Conservation (phyloP, 2,329 filamentous ascomycete genomes). For the Dothidotthia symphoricarpi region DNA sequence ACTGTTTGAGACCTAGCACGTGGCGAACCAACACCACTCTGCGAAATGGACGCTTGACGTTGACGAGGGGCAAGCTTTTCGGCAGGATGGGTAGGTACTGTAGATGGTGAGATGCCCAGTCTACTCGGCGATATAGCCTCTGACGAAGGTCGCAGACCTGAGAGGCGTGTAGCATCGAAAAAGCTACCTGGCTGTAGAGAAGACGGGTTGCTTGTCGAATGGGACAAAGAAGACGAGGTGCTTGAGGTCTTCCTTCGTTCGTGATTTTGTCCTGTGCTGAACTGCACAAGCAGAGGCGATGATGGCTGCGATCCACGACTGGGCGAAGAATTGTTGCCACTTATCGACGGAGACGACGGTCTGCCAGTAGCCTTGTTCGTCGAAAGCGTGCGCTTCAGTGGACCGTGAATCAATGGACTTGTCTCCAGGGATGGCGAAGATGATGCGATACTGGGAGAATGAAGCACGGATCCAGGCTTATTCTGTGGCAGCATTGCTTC, state of each 20-base stretch:
- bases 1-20: constrained; percentile 85
- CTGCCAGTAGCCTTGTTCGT: constrained; percentile 70
- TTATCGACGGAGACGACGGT: constrained; percentile 82
- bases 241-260: constrained; percentile 92
- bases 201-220: constrained; percentile 62
- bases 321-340: constrained; percentile 80
- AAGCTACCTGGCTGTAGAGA: constrained; percentile 69
- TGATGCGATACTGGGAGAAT: constrained; percentile 50
- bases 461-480: constrained; percentile 46
- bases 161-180: constrained; percentile 67
- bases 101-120: constrained; percentile 48
- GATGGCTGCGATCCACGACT: constrained; percentile 81
- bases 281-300: constrained; percentile 92
- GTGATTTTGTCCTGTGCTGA: constrained; percentile 77
- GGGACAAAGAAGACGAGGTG: constrained; percentile 78
- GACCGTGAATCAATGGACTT: constrained; percentile 77
- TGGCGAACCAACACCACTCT: constrained; percentile 48
- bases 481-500: constrained; percentile 76
- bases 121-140: constrained; percentile 57
- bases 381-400: constrained; percentile 78
- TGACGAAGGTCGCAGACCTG: constrained; percentile 52
- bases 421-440: constrained; percentile 72
- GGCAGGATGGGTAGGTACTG: constrained; percentile 13
- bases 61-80: constrained; percentile 38
- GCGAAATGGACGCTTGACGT: constrained; percentile 31